Evolutionary conservation across 371 early-diverging fungal genomes (phyloP), one percentile per base, ranked within the genome.

Genomic region (Smittium mucronatum): DNA sequence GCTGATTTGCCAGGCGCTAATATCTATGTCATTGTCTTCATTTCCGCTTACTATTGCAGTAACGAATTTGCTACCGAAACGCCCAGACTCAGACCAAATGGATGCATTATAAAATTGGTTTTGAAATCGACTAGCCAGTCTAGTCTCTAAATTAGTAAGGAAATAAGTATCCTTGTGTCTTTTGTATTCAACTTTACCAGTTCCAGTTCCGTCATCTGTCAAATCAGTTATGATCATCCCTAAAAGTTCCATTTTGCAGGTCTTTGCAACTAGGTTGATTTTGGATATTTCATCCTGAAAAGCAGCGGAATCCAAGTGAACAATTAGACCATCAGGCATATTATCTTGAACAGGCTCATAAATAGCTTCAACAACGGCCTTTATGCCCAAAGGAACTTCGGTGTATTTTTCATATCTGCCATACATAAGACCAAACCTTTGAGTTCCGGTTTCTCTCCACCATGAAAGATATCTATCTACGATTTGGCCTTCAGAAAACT

Each of bases 191-290:
- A 95, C 95, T 25, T 85, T 94, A 8, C 94, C 92, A 34, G 80
- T 77, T 8, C 90, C 90, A 0, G 84, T 82, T 0, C 93, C 91
- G 70, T 95, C 91, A 74, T 96, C 94, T 1, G 85, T 75, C 61
- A 99, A 80, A 77, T 99, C 97, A 0, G 98, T 95, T 75, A 91
- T 97, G 1, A 97, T 87, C 89, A 97, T 91, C 30, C 99, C 99
- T 25, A 98, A 87, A 36, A 83, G 75, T 65, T 82, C 79, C 32
- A 97, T 83, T 1, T 94, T 95, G 72, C 96, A 89, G 0, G 81
- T 78, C 1, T 75, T 78, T 0, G 94, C 93, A 35, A 90, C 84
- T 21, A 82, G 81, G 29, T 90, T 86, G 1, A 89, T 85, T 17
- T 76, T 71, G 32, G 76, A 79, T 32, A 83, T 83, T 65, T 87